Evolutionary conservation across 345 rosid genomes (phyloP).

Genomic region (Physaria fendleri): DNA sequence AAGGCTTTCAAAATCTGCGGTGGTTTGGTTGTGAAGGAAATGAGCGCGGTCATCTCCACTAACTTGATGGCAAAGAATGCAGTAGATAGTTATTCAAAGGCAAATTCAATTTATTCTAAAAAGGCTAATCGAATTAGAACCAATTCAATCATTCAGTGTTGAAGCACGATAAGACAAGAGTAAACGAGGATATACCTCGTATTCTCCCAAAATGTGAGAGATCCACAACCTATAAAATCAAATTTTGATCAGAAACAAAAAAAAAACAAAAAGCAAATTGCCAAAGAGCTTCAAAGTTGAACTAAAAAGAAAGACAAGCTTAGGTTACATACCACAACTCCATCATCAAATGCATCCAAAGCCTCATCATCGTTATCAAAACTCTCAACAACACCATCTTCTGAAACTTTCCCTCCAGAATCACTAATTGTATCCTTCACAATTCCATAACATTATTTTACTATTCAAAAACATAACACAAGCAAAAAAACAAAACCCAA

Average conservation of each 20-base stretch:
- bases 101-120: too few species aligned
- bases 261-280: neutral
- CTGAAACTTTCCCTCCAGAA: constrained; percentile 68
- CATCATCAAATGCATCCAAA: constrained; percentile 59
- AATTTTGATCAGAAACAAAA: neutral
- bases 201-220: constrained; percentile 86
- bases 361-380: constrained; percentile 80
- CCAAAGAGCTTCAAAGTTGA: neutral
- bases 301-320: neutral
- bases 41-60: constrained; percentile 86
- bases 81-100: neutral
- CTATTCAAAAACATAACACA: neutral
- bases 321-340: constrained; percentile 45
- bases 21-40: constrained; percentile 93
- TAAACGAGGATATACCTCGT: constrained; percentile 45
- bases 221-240: constrained; percentile 48
- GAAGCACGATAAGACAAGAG: neutral
- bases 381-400: constrained; percentile 63
- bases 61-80: constrained; percentile 39
- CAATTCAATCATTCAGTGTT: neutral
- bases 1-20: constrained; percentile 82
- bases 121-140: neutral
- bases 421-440: constrained; percentile 50
- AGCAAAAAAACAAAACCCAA: neutral
- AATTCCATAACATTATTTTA: neutral